Percentiles rank a stretch among this genome's conserved stretches.
These are phyloP conservation scores for Endothia cerciana DNA, from an alignment of 2,329 filamentous ascomycete species.

Conservation along the genomic window DNA sequence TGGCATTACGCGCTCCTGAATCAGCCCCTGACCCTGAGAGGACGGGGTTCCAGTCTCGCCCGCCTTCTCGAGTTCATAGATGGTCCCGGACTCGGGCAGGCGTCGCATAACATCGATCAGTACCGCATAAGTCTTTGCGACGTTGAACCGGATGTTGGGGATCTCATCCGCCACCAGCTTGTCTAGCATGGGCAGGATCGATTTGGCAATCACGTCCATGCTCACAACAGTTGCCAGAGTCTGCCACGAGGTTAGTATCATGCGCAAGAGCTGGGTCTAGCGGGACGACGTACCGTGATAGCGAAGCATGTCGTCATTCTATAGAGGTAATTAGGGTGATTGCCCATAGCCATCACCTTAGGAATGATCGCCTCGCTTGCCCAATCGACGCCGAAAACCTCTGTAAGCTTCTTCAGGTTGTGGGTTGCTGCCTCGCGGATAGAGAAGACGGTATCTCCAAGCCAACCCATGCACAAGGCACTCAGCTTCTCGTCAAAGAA, in stretches of 20 bases:
- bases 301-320: constrained; percentile 99
- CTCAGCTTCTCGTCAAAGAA: constrained; percentile 99
- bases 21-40: constrained; percentile 75
- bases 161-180: constrained; percentile 93
- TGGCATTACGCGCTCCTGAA: constrained; percentile 83
- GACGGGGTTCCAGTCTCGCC: constrained; percentile 66
- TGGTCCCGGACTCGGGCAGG: constrained; percentile 84
- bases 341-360: constrained; percentile 98
- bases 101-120: constrained; percentile 91
- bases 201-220: constrained; percentile 88
- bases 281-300: constrained; percentile 75
- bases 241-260: constrained; percentile 50
- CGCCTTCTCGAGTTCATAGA: constrained; percentile 83
- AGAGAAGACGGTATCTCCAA: constrained; percentile 97
- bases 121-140: constrained; percentile 94
- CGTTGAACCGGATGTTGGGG: constrained; percentile 99
- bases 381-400: constrained; percentile 98
- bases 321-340: constrained; percentile 98
- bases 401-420: constrained; percentile 97
- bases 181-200: constrained; percentile 94
- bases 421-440: constrained; percentile 97
- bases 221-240: constrained; percentile 92
- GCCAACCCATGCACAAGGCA: constrained; percentile 95
- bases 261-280: neutral
- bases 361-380: constrained; percentile 96